Conservation (phyloP, 805 yeast genomes). For the Zygotorulaspora florentina region DNA sequence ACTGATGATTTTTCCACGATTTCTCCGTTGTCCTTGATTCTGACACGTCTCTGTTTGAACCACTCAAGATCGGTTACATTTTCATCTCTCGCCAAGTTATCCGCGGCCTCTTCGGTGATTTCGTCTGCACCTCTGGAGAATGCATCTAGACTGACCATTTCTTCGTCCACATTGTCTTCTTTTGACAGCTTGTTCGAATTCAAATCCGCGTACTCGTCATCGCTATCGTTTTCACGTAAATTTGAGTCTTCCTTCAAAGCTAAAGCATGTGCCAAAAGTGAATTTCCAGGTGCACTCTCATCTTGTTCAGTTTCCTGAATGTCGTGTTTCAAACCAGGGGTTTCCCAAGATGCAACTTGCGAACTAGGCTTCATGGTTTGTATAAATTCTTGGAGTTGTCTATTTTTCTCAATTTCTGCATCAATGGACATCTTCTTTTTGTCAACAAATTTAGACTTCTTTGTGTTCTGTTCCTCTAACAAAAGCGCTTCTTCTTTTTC, state of each 20-base stretch:
- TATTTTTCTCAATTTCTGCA: constrained; percentile 58
- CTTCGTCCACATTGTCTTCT: constrained; percentile 38
- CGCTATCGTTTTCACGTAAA: constrained; percentile 39
- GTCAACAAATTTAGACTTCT: constrained; percentile 39
- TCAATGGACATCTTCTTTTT: constrained; percentile 41
- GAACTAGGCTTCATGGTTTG: constrained; percentile 76
- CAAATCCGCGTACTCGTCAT: constrained; percentile 42
- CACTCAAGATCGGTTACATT: constrained; percentile 76
- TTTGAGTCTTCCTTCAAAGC: constrained; percentile 35
- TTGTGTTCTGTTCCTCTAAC: constrained; percentile 38
- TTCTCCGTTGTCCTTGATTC: constrained; percentile 54
- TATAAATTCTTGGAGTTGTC: constrained; percentile 72
- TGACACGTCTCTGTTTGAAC: constrained; percentile 69
- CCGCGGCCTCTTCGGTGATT: constrained; percentile 22
- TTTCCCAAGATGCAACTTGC: constrained; percentile 71
- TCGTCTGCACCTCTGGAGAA: constrained; percentile 5
- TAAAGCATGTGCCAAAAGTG: constrained; percentile 39
- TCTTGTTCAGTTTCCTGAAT: constrained; percentile 21
- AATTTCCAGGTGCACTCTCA: constrained; percentile 37
- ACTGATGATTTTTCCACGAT: constrained; percentile 17
- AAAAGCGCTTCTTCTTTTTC: constrained; percentile 47
- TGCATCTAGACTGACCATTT: constrained; percentile 44
- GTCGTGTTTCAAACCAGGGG: constrained; percentile 7
- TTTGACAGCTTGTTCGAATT: constrained; percentile 21
- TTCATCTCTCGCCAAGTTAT: constrained; percentile 43